These are phyloP conservation scores for Sextonia rubra DNA, from an alignment of 164 flowering plant species.

Conservation along the genomic window DNA sequence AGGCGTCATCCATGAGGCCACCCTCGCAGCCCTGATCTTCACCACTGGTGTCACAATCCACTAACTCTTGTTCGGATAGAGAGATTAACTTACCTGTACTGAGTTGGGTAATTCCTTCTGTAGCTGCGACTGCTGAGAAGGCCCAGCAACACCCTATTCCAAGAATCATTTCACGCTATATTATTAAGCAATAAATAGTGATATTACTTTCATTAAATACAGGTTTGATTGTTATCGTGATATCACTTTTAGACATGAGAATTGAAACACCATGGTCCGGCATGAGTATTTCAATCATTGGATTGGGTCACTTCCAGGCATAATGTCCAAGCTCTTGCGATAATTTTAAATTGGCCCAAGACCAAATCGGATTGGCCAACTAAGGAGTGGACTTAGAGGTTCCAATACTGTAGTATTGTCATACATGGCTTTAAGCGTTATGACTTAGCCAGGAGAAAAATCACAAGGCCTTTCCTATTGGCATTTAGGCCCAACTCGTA, in stretches of 20 bases:
- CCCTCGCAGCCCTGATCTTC: background rate
- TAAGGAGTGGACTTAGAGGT: too few relatives aligned
- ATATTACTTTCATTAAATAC: background rate
- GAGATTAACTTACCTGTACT: background rate
- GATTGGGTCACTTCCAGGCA: background rate
- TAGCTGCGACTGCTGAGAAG: conserved; percentile 1
- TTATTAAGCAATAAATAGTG: background rate
- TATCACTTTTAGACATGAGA: background rate
- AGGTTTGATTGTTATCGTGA: background rate
- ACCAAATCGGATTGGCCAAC: too few relatives aligned
- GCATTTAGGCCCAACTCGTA: too few relatives aligned
- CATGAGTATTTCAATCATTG: background rate
- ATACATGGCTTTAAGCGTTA: too few relatives aligned
- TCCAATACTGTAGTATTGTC: too few relatives aligned
- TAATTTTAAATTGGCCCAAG: too few relatives aligned
- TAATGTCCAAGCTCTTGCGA: too few relatives aligned
- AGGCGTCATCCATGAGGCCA: conserved; percentile 1
- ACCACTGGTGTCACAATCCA: background rate
- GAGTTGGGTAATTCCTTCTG: conserved; percentile 1
- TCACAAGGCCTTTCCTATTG: too few relatives aligned
- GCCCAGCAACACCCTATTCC: conserved; percentile 7
- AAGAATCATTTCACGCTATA: background rate
- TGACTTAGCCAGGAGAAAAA: too few relatives aligned
- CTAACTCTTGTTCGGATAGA: conserved; percentile 6
- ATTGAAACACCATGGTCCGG: background rate